Base-by-base conservation (phyloP, 441 rosid species). In the Syzygium malaccense region DNA sequence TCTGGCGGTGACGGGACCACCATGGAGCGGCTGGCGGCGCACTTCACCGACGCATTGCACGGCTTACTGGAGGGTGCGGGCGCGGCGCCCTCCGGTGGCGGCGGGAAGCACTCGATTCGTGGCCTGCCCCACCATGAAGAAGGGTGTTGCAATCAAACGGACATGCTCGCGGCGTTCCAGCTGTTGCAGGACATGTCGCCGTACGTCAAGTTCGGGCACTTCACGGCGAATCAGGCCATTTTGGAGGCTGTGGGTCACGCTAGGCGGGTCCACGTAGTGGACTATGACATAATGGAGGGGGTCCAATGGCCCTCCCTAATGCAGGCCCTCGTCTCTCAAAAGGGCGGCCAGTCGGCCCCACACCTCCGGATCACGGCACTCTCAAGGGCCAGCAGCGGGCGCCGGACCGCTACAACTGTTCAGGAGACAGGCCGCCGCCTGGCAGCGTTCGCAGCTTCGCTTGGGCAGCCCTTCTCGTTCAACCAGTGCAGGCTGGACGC, bases 271-370 rank as follows among this genome's bases (percentile, higher is more conserved):
- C 88, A 86, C 84, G 79, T 89, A 25, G 86, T 89, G 37, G 90
- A 89, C 87, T 89, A 89, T 32, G 98, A 97, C 86, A 96, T 97
- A 71, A 93, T 93, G 93, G 98, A 97, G 87, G 99, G 99, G 41
- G 91, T 94, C 86, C 98, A 97, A 55, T 97, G 98, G 99, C 95
- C 98, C 9, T 94, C 98, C 23, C 85, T 97, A 78, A 95, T 97
- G 95, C 99, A 97, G 49, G 96, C 97, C 32, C 87, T 97, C 54
- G 96, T 93, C 51, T 93, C 95, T 2, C 91, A 92, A 49, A 95
- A 94, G 33, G 96, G 93, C 28, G 94, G 94, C 49, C 89, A 91
- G 3, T 93, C 93, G 0, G 48, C 92, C 20, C 98, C 97, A 26
- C 96, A 96, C 87, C 98, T 97, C 0, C 88, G 93, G 88, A 95